Percentiles rank a stretch among this genome's conserved stretches.
phyloP scores from a whole-genome alignment of 2,329 filamentous ascomycete species.

The Blastomyces gilchristii region DNA sequence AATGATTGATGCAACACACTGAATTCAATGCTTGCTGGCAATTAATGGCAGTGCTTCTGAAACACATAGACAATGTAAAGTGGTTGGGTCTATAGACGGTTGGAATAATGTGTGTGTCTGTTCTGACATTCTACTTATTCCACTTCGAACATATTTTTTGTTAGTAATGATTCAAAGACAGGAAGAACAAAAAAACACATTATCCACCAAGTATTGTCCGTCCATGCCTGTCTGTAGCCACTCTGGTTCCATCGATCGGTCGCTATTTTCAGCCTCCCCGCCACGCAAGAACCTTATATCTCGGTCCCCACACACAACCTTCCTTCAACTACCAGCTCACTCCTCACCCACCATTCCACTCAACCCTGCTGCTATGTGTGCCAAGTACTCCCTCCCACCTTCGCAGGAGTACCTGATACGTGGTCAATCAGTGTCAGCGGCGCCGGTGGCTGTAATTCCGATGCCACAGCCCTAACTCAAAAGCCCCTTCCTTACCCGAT shows the following conservation, averaged over 20 bases:
- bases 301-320: not conserved
- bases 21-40: not conserved
- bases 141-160: too few species aligned
- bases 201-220: not conserved
- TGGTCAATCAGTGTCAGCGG: not conserved
- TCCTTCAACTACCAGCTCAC: too few species aligned
- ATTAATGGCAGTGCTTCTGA: not conserved
- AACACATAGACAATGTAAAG: too few species aligned
- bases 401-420: not conserved
- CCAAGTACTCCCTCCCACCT: not conserved
- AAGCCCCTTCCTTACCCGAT: conserved; percentile 3
- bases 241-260: not conserved
- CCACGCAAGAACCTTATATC: not conserved
- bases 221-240: too few species aligned
- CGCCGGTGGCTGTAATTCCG: not conserved
- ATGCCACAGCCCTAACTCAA: not conserved
- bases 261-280: not conserved
- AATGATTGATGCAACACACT: not conserved
- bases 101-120: too few species aligned
- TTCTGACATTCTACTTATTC: too few species aligned
- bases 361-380: not conserved
- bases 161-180: not conserved
- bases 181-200: not conserved
- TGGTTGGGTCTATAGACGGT: too few species aligned
- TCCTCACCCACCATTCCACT: not conserved